Evolutionary conservation across 768 basidiomycete species (phyloP).

Genomic region (Cystobasidium ongulense): DNA sequence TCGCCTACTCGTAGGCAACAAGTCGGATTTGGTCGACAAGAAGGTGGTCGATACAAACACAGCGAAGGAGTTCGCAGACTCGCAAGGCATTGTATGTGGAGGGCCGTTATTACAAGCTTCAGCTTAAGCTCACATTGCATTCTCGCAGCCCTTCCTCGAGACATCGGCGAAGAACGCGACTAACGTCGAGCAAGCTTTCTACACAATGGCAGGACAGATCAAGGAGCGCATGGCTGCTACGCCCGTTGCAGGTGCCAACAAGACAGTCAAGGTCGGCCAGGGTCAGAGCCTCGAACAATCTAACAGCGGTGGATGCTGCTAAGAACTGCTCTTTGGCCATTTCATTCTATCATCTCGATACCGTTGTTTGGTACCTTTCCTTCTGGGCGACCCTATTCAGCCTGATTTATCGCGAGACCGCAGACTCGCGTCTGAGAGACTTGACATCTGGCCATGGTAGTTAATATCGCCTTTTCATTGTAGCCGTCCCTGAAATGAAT

Average conservation of each 20-base stretch:
- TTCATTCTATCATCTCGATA: not conserved
- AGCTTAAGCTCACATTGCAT: not conserved
- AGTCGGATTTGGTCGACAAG: constrained; percentile 83
- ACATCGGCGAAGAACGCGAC: constrained; percentile 96
- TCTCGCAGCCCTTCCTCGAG: constrained; percentile 70
- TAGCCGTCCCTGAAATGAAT: no score
- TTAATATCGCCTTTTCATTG: no score
- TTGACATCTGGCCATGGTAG: no score
- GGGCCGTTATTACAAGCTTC: not conserved
- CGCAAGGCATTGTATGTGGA: constrained; percentile 60
- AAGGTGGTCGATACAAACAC: constrained; percentile 54
- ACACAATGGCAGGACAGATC: constrained; percentile 65
- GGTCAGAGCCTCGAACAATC: constrained; percentile 75
- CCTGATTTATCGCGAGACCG: not conserved
- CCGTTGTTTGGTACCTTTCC: not conserved
- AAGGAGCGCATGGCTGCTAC: constrained; percentile 70
- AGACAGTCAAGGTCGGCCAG: constrained; percentile 66
- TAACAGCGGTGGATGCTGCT: constrained; percentile 70
- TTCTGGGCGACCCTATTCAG: not conserved
- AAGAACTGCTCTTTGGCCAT: not conserved
- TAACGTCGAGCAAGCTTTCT: constrained; percentile 97
- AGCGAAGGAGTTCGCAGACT: constrained; percentile 67
- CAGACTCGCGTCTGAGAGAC: no score
- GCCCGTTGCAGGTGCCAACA: constrained; percentile 62
- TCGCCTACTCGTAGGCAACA: constrained; percentile 98